phyloP scores from a whole-genome alignment of 2,329 filamentous ascomycete species.

The Cladosporium sp. region DNA sequence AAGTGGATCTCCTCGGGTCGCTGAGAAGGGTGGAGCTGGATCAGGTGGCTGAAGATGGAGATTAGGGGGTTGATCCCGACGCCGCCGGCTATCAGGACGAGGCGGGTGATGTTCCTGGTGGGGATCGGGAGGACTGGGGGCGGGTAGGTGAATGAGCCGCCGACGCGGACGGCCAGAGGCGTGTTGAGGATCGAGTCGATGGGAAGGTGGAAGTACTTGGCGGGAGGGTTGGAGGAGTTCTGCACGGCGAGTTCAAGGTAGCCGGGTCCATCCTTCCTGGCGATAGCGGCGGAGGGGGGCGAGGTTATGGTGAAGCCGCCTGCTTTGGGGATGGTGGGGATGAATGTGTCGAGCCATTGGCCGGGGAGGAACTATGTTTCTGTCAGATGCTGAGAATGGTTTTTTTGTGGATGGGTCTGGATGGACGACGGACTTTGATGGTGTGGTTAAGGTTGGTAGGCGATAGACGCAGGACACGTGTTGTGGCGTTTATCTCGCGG shows the following conservation, averaged over 20 bases:
- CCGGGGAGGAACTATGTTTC: constrained; percentile 66
- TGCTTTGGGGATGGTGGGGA: constrained; percentile 66
- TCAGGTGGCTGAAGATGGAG: constrained; percentile 67
- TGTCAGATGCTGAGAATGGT: background rate
- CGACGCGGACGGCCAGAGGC: constrained; percentile 67
- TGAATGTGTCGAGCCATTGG: constrained; percentile 84
- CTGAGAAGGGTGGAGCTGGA: constrained; percentile 21
- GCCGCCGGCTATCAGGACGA: constrained; percentile 77
- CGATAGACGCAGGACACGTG: constrained; percentile 67
- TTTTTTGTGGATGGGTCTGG: constrained; percentile 39
- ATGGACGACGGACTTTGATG: constrained; percentile 29
- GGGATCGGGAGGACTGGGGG: constrained; percentile 51
- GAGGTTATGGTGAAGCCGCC: constrained; percentile 91
- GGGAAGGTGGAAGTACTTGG: constrained; percentile 72
- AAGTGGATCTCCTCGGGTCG: constrained; percentile 54
- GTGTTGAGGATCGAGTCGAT: constrained; percentile 57
- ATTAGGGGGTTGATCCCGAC: constrained; percentile 81
- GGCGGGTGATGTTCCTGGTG: constrained; percentile 51
- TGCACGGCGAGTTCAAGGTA: constrained; percentile 81
- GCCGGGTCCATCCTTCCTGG: constrained; percentile 28
- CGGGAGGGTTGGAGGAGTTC: constrained; percentile 68
- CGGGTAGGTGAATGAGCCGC: constrained; percentile 80
- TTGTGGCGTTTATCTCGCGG: constrained; percentile 62
- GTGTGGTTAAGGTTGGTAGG: constrained; percentile 49
- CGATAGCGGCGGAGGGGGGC: constrained; percentile 53